Base-by-base conservation (phyloP, 1,284 basidiomycete species). In the Malassezia globosa region DNA sequence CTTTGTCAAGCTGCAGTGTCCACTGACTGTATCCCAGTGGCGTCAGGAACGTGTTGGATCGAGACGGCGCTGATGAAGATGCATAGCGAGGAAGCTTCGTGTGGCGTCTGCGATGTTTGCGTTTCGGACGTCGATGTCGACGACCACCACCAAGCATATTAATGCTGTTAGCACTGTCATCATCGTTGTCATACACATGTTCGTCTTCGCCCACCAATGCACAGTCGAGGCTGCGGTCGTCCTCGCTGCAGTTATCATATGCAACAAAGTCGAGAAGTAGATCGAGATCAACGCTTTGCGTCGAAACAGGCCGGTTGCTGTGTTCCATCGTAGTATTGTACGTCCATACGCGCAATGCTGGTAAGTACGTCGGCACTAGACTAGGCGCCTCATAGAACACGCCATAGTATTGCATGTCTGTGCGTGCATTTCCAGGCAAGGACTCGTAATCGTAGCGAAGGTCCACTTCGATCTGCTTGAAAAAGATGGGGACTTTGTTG, bases 331-430 rank as follows among this genome's bases (percentile, higher is more conserved):
- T 41, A 45, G 57, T 64, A 46, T 74, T 74, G 60, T 73, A 74
- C 24, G 71, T 79, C 75, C 82, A 92, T 3, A 92, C 77, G 54
- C 88, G 76, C 58, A 90, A 81, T 8, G 82, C 79, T 1, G 89
- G 87, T 37, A 85, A 73, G 72, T 85, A 92, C 42, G 87, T 87
- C n/a, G 88, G 88, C 46, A 92, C 83, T 24, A 90, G 80, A 36
- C 59, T 61, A 2, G 66, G 64, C 23, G 60, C 58, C 4, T 60
- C 56, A 47, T 59, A 64, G 26, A 66, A 66, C 36, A 56, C 42
- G 43, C 53, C 48, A 42, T 67, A 71, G 39, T 51, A 58, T 35
- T 63, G 59, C 46, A 63, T 48, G 37, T 69, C 56, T 0, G 65
- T 61, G 25, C 60, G 53, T 8, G 55, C 58, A 16, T 55, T 51